Evolutionary conservation across 352 stramenopile species (phyloP).

Genomic region (Pythium plurisporium): DNA sequence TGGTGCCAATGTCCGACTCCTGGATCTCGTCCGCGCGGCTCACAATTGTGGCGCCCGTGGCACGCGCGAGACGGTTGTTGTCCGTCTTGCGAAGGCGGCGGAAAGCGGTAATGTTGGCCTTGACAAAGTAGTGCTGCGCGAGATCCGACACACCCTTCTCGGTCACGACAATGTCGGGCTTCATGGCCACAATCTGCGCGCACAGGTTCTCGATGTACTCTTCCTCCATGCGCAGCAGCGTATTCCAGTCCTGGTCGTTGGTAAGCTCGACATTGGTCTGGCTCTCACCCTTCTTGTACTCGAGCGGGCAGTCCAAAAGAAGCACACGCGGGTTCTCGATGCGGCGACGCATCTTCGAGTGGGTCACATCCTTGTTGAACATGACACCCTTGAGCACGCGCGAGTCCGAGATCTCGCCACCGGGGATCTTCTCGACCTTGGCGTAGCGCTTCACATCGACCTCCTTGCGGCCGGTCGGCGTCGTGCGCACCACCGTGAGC

Average conservation of each 20-base stretch:
- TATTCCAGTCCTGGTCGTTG: slow-evolving; percentile 98
- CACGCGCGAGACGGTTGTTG: slow-evolving; percentile 98
- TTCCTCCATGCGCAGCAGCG: slow-evolving; percentile 97
- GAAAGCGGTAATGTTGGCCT: slow-evolving; percentile 99
- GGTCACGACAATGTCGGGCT: slow-evolving; percentile 99
- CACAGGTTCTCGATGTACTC: slow-evolving; percentile 99
- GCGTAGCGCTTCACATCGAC: slow-evolving; percentile 99
- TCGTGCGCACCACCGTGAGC: slow-evolving; percentile 90
- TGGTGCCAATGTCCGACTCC: slow-evolving; percentile 97
- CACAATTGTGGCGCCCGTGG: slow-evolving; percentile 97
- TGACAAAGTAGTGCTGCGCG: slow-evolving; percentile 99
- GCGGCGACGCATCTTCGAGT: slow-evolving; percentile 98
- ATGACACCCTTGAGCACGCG: slow-evolving; percentile 97
- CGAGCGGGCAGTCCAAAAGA: slow-evolving; percentile 97
- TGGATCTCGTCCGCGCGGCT: slow-evolving; percentile 98
- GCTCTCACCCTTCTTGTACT: slow-evolving; percentile 99
- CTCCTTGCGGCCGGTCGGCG: slow-evolving; percentile 88
- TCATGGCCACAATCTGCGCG: slow-evolving; percentile 97
- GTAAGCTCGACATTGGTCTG: slow-evolving; percentile 98
- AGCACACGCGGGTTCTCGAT: slow-evolving; percentile 99
- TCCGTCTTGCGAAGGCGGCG: slow-evolving; percentile 98
- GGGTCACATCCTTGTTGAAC: slow-evolving; percentile 99
- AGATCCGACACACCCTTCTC: slow-evolving; percentile 99
- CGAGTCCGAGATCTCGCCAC: slow-evolving; percentile 94
- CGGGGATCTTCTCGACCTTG: slow-evolving; percentile 99